Evolutionary conservation across 306 rosid genomes (phyloP), one percentile per base, ranked within the genome.

Genomic region (Cicer bijugum): DNA sequence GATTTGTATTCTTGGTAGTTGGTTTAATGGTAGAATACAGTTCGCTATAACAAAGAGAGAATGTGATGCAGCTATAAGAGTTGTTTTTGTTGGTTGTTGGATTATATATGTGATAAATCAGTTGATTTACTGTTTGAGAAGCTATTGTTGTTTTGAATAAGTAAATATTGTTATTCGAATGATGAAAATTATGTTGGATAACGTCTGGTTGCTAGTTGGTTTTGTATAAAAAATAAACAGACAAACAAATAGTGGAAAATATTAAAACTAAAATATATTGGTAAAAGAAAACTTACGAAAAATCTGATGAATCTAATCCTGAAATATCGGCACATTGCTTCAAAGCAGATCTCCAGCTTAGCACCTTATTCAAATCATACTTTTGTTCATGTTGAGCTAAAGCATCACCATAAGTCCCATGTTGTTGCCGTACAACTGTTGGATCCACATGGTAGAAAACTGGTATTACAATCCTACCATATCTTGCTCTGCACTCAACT

Each of bases 261-360:
- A 51, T 51, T 3, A 14, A 15, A 51, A 51, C 15, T 3, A 14
- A 15, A 51, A 51, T 3, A 4, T 8, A 42, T 61, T 38, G 6
- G 47, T n/a, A 7, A 72, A 23, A 5, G 1, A n/a, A 35, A 12
- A 45, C 50, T 67, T 57, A 76, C 82, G 20, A 7, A 52, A 71
- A 61, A 6, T 35, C 44, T 62, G 67, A 15, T 51, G 82, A 62
- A 78, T 71, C 42, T 50, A 51, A 42, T 53, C 82, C 77, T 14
- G 59, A 5, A 4, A 71, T 2, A 63, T 9, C 44, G 6, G 77
- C 77, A 28, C 77, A 8, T 42, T 71, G 67, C 17, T 33, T 15
- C 45, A 78, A 17, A 72, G 74, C 74, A 6, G 37, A 12, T 73
- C 75, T 82, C 85, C 82, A 77, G 2, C 19, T 43, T 12, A 38